A percentile compares a stretch with the other conserved stretches of the same genome.
phyloP scores from a whole-genome alignment of 192 early-diverging fungal genomes.

The Geosiphon pyriformis region DNA sequence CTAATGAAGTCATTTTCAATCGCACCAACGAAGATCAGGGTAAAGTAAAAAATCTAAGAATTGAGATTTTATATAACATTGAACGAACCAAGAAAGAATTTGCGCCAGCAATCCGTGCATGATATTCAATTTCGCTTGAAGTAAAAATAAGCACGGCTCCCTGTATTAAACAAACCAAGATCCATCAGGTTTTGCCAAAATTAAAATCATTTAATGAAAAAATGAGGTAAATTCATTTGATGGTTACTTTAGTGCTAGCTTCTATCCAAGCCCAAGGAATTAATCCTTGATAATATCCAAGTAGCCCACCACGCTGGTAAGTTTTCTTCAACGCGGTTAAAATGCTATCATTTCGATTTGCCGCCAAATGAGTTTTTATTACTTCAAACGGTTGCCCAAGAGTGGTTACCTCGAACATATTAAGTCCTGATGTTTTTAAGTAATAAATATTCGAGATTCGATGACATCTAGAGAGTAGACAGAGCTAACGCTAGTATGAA shows the following conservation, averaged over 20 bases:
- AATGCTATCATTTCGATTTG: slow-evolving; percentile 83
- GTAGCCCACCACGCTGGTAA: slow-evolving; percentile 76
- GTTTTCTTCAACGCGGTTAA: slow-evolving; percentile 66
- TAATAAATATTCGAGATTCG: not conserved
- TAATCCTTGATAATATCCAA: slow-evolving; percentile 93
- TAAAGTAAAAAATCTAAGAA: no score
- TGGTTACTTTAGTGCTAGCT: slow-evolving; percentile 42
- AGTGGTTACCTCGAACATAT: slow-evolving; percentile 87
- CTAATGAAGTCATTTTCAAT: no score
- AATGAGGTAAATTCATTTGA: not conserved
- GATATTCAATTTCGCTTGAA: slow-evolving; percentile 56
- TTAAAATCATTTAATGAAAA: no score
- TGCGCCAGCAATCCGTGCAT: slow-evolving; percentile 43
- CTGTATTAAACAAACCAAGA: slow-evolving; percentile 15
- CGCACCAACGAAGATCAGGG: no score
- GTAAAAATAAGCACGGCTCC: slow-evolving; percentile 59
- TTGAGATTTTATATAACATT: no score
- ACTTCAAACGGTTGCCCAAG: slow-evolving; percentile 96
- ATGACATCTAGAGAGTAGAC: not conserved
- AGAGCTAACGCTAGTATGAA: not conserved
- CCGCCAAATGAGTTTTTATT: slow-evolving; percentile 91
- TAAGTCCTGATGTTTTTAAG: slow-evolving; percentile 36
- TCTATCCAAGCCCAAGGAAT: slow-evolving; percentile 66
- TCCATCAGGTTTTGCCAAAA: no score
- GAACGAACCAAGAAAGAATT: slow-evolving; percentile 44